Conservation (phyloP, 73 alveolate species). For the Paramecium caudatum region DNA sequence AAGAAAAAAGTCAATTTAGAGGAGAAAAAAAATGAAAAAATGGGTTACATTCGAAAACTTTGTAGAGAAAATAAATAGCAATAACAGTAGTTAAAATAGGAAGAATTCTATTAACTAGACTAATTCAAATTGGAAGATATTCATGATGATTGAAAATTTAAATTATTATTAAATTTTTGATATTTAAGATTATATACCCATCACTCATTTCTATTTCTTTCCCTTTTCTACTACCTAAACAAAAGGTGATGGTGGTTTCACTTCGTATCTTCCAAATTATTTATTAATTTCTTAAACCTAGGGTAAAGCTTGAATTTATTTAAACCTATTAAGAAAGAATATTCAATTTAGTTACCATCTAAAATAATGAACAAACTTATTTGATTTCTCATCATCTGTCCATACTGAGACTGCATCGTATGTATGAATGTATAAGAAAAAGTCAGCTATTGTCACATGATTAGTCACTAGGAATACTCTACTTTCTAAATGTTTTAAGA, state of each 20-base stretch:
- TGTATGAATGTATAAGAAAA: conserved; percentile 56
- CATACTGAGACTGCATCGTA: conserved; percentile 59
- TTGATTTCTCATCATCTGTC: conserved; percentile 53
- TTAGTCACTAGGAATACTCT: conserved; percentile 69
- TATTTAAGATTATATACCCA: too few relatives aligned
- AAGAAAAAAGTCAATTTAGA: conserved; percentile 50
- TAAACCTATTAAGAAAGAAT: conserved; percentile 52
- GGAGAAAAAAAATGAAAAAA: conserved; percentile 58
- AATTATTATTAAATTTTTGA: too few relatives aligned
- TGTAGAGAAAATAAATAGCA: conserved; percentile 52
- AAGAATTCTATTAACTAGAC: conserved; percentile 5
- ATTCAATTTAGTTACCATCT: conserved; percentile 65
- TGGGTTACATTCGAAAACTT: conserved; percentile 72
- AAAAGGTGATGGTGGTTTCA: conserved; percentile 65
- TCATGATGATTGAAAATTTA: conserved; percentile 46
- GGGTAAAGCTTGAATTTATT: conserved; percentile 50
- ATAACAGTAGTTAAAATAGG: not conserved
- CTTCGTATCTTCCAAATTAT: not conserved
- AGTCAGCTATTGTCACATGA: conserved; percentile 72
- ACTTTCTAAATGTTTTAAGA: conserved; percentile 56
- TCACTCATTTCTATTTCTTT: too few relatives aligned
- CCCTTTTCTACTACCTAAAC: too few relatives aligned
- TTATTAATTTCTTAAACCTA: not conserved
- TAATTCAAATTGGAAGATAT: conserved; percentile 8
- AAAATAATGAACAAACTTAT: conserved; percentile 56